Evolutionary conservation across 441 rosid species (phyloP), one percentile per base, ranked within the genome.

Genomic region (Croton setiger): DNA sequence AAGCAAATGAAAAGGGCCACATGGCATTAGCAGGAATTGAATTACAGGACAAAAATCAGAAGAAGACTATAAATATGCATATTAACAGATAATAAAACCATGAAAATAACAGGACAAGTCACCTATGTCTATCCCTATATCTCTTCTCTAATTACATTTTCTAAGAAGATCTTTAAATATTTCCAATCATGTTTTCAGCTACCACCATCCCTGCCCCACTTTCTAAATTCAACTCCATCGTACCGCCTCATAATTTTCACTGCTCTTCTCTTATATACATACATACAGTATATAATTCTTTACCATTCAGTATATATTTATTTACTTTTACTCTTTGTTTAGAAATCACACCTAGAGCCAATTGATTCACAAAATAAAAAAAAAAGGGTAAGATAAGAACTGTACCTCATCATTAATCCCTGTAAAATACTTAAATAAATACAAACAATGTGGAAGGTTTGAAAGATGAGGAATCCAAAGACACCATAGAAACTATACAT

Each of bases 171-270:
- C 44, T 64, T 23, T 49, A 64, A 64, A 64, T 64, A 35, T 51
- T n/a, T 64, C 17, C 68, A 51, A 51, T 64, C 12, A 64, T 35
- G 68, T n/a, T 64, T 64, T 23, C 68, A 64, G 17, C 68, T 64
- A 64, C 68, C 58, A 0, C 36, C 68, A 27, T 37, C 2, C 31
- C 53, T 12, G 10, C 7, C 17, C 59, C 59, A 54, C 35, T 27
- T 36, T n/a, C 44, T 7, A 13, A 27, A 27, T 60, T n/a, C 5
- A 15, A 14, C 9, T 5, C 60, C 18, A 56, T 5, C 4, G 39
- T 9, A 51, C 21, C 6, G 41, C 69, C 69, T n/a, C 49, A 36
- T 52, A 11, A 36, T 66, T n/a, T 4, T 36, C 60, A 37, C 13
- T 15, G 7, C 68, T 63, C 31, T 18, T 15, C 7, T 13, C 2